Evolutionary conservation across 2,329 filamentous ascomycete genomes (phyloP).

Genomic region (Lecanicillium sp.): DNA sequence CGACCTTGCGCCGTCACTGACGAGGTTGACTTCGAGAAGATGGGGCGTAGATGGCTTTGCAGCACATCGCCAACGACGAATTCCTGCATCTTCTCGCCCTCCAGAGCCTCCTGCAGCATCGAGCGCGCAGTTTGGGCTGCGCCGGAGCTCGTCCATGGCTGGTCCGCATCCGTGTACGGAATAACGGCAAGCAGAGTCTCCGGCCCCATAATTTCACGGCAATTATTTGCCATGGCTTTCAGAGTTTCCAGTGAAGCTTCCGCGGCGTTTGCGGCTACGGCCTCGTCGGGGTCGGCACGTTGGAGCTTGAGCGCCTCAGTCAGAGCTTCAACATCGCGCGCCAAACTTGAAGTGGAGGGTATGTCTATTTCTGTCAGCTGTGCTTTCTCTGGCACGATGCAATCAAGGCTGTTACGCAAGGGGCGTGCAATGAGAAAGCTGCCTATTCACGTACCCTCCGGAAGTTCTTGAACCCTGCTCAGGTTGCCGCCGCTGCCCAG

Average conservation of each 20-base stretch:
- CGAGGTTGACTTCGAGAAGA: constrained; percentile 56
- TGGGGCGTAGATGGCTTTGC: constrained; percentile 55
- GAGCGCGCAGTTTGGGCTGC: constrained; percentile 25
- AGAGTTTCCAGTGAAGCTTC: too few relatives aligned
- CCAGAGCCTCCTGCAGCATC: constrained; percentile 27
- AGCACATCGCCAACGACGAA: constrained; percentile 55
- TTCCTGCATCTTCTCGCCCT: constrained; percentile 12
- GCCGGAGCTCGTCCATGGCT: constrained; percentile 33
- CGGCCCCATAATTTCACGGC: constrained; percentile 15
- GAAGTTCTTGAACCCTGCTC: not conserved
- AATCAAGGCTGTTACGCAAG: too few relatives aligned
- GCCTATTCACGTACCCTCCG: not conserved
- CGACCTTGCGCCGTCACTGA: constrained; percentile 25
- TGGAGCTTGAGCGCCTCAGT: too few relatives aligned
- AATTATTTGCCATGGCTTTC: too few relatives aligned
- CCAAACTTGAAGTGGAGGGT: too few relatives aligned
- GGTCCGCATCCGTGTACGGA: constrained; percentile 26
- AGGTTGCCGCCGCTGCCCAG: constrained; percentile 6
- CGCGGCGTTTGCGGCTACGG: too few relatives aligned
- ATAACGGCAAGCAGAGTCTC: constrained; percentile 26
- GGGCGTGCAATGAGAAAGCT: too few relatives aligned
- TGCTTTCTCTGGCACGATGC: too few relatives aligned
- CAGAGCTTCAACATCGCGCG: too few relatives aligned
- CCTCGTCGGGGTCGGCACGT: too few relatives aligned
- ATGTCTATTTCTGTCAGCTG: too few relatives aligned